Conservation (phyloP, 129 eudicot genomes). For the Artemisia argyi region DNA sequence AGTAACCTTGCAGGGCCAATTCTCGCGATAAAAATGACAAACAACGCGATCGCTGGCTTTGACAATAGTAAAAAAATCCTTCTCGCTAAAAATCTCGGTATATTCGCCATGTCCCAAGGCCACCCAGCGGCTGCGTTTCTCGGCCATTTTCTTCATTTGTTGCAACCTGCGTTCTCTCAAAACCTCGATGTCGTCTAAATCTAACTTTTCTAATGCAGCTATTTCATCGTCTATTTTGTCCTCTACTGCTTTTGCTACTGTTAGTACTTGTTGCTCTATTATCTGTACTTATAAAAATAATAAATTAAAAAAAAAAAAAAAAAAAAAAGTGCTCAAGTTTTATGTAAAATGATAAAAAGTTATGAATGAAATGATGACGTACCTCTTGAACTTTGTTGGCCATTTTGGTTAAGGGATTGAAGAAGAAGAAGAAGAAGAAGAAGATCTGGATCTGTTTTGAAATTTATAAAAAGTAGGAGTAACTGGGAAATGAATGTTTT, state of each 20-base stretch:
- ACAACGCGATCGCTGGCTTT: constrained; percentile 96
- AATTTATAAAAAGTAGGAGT: too few species aligned
- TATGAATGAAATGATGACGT: too few species aligned
- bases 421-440: not conserved
- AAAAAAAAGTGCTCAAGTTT: not conserved
- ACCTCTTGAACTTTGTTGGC: constrained; percentile 76
- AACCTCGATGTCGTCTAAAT: constrained; percentile 81
- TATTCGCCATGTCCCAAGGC: constrained; percentile 88
- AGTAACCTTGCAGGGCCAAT: constrained; percentile 98
- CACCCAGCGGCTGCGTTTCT: constrained; percentile 80
- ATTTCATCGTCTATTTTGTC: constrained; percentile 90
- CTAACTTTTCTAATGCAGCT: constrained; percentile 75
- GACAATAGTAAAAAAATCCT: constrained; percentile 78
- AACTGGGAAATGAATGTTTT: too few species aligned
- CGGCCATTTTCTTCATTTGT: constrained; percentile 99
- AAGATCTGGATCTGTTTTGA: not conserved
- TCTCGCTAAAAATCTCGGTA: constrained; percentile 76
- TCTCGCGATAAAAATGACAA: constrained; percentile 94
- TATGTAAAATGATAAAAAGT: not conserved
- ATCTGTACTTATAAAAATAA: constrained; percentile 35
- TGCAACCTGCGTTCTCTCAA: constrained; percentile 82
- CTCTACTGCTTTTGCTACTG: constrained; percentile 93
- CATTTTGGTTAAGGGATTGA: constrained; percentile 31
- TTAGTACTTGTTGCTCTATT: constrained; percentile 76
- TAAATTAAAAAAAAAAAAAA: too few species aligned